A percentile compares a stretch with the other conserved stretches of the same genome.
Conservation (phyloP, 495 filamentous ascomycete species). For the Cryomyces minteri region DNA sequence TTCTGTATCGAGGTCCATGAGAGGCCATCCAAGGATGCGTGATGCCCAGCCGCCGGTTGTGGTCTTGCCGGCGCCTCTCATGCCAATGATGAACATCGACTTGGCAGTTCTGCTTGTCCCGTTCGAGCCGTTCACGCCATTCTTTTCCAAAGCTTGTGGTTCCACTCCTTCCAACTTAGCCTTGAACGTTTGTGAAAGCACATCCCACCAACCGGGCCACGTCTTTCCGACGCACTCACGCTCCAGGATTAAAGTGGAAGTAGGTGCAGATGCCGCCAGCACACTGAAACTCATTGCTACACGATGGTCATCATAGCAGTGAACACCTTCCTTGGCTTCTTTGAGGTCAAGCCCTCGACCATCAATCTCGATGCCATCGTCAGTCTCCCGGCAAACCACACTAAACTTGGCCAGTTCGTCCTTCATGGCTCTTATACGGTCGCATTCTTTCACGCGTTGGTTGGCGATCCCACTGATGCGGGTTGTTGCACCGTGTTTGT, state of each 20-base stretch:
- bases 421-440: conserved; percentile 92
- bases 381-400: conserved; percentile 67
- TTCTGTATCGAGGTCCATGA: conserved; percentile 76
- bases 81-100: conserved; percentile 88
- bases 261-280: conserved; percentile 56
- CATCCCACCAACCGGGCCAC: conserved; percentile 99
- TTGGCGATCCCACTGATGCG: conserved; percentile 94
- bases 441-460: conserved; percentile 96
- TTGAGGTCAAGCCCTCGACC: conserved; percentile 14
- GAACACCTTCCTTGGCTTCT: conserved; percentile 44
- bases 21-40: conserved; percentile 49
- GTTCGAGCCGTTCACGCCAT: conserved; percentile 20
- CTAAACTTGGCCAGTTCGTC: conserved; percentile 93
- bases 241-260: conserved; percentile 63
- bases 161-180: conserved; percentile 58
- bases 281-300: conserved; percentile 98
- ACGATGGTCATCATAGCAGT: conserved; percentile 95
- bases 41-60: conserved; percentile 77
- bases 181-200: conserved; percentile 53
- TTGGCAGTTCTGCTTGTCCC: conserved; percentile 25
- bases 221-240: conserved; percentile 92
- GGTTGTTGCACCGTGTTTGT: conserved; percentile 39
- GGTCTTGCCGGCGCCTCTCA: conserved; percentile 95
- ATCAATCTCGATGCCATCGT: conserved; percentile 59
- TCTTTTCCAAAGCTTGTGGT: conserved; percentile 2